These are phyloP conservation scores for Pleurotus cornucopiae DNA, from an alignment of 768 basidiomycete genomes.

Conservation along the genomic window DNA sequence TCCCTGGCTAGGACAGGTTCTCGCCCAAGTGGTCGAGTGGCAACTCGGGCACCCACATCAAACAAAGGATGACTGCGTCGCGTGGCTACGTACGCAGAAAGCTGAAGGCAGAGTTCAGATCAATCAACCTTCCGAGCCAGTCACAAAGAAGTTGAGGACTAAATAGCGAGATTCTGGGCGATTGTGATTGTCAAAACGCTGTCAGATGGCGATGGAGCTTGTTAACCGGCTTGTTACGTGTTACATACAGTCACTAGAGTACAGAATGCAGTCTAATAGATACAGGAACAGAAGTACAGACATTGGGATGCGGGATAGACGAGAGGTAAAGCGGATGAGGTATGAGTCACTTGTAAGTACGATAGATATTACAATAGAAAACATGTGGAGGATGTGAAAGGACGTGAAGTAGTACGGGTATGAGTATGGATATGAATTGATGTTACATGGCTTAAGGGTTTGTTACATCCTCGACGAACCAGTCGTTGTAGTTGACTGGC, in stretches of 20 bases:
- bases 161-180: slow-evolving; percentile 16
- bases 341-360: neutral
- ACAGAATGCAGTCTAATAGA: slow-evolving; percentile 2
- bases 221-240: neutral
- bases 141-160: slow-evolving; percentile 35
- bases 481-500: no score
- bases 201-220: neutral
- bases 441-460: no score
- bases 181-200: neutral
- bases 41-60: slow-evolving; percentile 73
- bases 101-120: slow-evolving; percentile 38
- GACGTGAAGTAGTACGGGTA: no score
- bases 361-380: neutral
- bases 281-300: slow-evolving; percentile 3
- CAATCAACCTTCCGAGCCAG: slow-evolving; percentile 23
- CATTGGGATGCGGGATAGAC: neutral
- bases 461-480: no score
- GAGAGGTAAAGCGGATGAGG: neutral
- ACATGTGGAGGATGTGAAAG: neutral
- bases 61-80: slow-evolving; percentile 60
- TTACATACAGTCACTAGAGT: neutral
- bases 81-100: slow-evolving; percentile 64
- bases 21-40: slow-evolving; percentile 77
- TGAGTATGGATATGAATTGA: no score
- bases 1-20: slow-evolving; percentile 60